Evolutionary conservation across 768 basidiomycete genomes (phyloP).

Genomic region (Tylopilus subfusipes): DNA sequence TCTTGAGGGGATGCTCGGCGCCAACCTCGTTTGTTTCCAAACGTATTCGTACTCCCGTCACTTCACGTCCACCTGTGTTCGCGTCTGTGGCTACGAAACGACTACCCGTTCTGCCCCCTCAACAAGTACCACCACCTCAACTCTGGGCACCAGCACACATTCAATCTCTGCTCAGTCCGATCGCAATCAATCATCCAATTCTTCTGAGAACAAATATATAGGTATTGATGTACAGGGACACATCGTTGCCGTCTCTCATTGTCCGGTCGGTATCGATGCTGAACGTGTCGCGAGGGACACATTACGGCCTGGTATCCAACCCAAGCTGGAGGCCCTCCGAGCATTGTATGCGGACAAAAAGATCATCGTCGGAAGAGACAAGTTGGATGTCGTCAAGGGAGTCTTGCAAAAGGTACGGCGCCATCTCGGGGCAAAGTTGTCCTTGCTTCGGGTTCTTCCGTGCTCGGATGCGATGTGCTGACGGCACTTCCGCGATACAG

Average conservation of each 20-base stretch:
- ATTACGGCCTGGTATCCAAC: conserved; percentile 78
- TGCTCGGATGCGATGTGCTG: neutral
- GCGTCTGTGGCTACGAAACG: conserved; percentile 94
- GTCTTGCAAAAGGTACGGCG: conserved; percentile 82
- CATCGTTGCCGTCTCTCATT: conserved; percentile 78
- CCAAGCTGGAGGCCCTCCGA: conserved; percentile 84
- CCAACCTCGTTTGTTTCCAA: conserved; percentile 96
- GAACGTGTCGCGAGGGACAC: conserved; percentile 82
- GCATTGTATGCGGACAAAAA: conserved; percentile 93
- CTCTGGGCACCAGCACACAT: neutral
- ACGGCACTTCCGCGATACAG: conserved; percentile 34
- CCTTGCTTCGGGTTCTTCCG: neutral
- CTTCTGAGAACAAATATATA: conserved; percentile 23
- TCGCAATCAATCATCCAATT: neutral
- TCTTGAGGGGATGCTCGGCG: conserved; percentile 96
- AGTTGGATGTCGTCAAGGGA: conserved; percentile 97
- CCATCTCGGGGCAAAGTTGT: neutral
- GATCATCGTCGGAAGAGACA: conserved; percentile 96
- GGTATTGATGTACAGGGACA: conserved; percentile 86
- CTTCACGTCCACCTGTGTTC: conserved; percentile 91
- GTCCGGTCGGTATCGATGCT: conserved; percentile 94
- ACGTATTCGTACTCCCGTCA: conserved; percentile 95
- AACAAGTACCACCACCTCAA: conserved; percentile 4
- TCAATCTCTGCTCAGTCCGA: conserved; percentile 1
- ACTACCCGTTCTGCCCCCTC: conserved; percentile 31